These are phyloP conservation scores for Fonsecaea nubica DNA, from an alignment of 2,329 filamentous ascomycete genomes.

Conservation along the genomic window DNA sequence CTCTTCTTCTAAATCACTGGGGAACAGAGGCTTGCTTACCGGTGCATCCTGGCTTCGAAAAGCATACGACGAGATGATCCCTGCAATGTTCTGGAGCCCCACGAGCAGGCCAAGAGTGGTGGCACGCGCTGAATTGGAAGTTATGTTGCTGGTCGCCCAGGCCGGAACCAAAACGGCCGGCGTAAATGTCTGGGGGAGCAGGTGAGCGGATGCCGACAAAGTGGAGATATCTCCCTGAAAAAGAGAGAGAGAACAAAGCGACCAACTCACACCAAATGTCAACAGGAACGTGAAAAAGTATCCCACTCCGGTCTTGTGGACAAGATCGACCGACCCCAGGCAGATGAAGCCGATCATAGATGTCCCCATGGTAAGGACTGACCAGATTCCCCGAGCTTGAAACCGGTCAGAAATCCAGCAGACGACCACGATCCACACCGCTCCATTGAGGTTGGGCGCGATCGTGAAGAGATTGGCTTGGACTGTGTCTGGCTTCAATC, in stretches of 20 bases:
- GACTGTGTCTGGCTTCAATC: slow-evolving; percentile 60
- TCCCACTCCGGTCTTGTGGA: neutral
- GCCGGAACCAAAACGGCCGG: slow-evolving; percentile 6
- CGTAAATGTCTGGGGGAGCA: neutral
- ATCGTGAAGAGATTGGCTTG: slow-evolving; percentile 82
- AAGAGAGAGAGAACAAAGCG: neutral
- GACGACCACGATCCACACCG: slow-evolving; percentile 49
- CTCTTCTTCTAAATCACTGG: no score
- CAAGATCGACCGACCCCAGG: slow-evolving; percentile 4
- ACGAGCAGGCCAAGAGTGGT: slow-evolving; percentile 1
- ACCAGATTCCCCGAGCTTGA: neutral
- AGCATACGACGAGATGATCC: neutral
- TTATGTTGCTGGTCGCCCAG: slow-evolving; percentile 7
- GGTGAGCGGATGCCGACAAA: neutral
- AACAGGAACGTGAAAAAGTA: slow-evolving; percentile 11
- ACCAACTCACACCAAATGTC: slow-evolving; percentile 2
- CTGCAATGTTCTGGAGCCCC: slow-evolving; percentile 3
- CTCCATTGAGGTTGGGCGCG: slow-evolving; percentile 77
- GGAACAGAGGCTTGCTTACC: neutral
- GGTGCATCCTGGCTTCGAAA: slow-evolving; percentile 10
- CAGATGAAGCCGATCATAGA: slow-evolving; percentile 10
- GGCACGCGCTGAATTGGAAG: slow-evolving; percentile 4
- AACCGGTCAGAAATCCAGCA: slow-evolving; percentile 8
- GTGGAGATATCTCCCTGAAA: no score
- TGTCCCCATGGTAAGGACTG: neutral